These are phyloP conservation scores for Gentiana dahurica DNA, from an alignment of 257 asterid species.

Conservation along the genomic window DNA sequence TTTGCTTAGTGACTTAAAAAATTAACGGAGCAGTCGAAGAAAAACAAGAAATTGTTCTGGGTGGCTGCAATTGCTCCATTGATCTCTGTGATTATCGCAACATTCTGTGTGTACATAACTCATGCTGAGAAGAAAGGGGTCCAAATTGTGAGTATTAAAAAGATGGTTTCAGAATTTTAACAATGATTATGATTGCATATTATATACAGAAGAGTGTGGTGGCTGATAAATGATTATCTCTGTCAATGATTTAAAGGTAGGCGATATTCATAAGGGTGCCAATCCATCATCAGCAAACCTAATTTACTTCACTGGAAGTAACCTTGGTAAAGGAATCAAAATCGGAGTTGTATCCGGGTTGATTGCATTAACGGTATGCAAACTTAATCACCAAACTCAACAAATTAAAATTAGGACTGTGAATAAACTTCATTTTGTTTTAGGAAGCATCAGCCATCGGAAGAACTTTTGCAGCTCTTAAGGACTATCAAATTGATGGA, in stretches of 20 bases:
- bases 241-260: slow-evolving; percentile 26
- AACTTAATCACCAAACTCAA: no score
- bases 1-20: background rate
- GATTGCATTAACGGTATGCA: slow-evolving; percentile 53
- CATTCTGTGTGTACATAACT: slow-evolving; percentile 48
- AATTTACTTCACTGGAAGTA: slow-evolving; percentile 46
- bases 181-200: background rate
- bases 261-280: slow-evolving; percentile 36
- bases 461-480: slow-evolving; percentile 70
- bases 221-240: background rate
- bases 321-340: slow-evolving; percentile 44
- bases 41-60: slow-evolving; percentile 55
- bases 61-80: slow-evolving; percentile 72
- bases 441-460: slow-evolving; percentile 87
- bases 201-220: background rate
- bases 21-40: slow-evolving; percentile 41
- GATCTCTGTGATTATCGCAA: slow-evolving; percentile 54
- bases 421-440: background rate
- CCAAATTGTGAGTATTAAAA: slow-evolving; percentile 33
- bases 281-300: slow-evolving; percentile 45
- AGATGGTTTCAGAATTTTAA: no score
- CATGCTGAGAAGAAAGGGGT: slow-evolving; percentile 66
- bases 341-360: slow-evolving; percentile 55
- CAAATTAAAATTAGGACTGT: background rate
- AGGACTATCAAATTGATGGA: slow-evolving; percentile 66